A percentile compares a stretch with the other conserved stretches of the same genome.
phyloP scores from a whole-genome alignment of 352 stramenopile species.

The Globisporangium spiculum region DNA sequence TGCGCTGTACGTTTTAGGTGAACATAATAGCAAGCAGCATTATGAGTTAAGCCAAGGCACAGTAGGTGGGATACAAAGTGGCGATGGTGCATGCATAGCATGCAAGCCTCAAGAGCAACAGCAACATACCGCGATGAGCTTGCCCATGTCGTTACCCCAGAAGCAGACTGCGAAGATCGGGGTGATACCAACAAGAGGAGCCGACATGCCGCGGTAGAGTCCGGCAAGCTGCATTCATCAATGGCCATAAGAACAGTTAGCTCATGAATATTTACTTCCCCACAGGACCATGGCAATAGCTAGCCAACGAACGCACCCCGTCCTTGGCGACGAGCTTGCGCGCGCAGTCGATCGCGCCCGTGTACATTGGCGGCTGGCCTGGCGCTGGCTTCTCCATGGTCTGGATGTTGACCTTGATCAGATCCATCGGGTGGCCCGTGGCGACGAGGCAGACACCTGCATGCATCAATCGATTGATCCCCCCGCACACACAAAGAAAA shows the following conservation, averaged over 20 bases:
- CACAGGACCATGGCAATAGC: neutral
- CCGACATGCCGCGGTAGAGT: constrained; percentile 95
- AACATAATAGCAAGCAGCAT: neutral
- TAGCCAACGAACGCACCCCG: constrained; percentile 55
- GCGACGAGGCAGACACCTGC: constrained; percentile 89
- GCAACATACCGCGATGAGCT: constrained; percentile 82
- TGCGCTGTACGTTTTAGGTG: constrained; percentile 37
- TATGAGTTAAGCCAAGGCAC: neutral
- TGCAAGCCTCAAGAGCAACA: neutral
- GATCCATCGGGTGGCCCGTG: constrained; percentile 93
- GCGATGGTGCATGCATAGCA: neutral
- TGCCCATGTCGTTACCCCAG: constrained; percentile 97
- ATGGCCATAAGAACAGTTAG: neutral
- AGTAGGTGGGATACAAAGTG: neutral
- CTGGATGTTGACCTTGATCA: constrained; percentile 96
- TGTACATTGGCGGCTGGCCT: constrained; percentile 68
- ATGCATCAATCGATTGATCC: neutral
- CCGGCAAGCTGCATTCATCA: constrained; percentile 46
- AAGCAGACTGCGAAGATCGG: constrained; percentile 98
- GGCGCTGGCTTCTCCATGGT: constrained; percentile 78
- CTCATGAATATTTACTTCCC: neutral
- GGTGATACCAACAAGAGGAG: constrained; percentile 92
- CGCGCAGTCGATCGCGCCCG: constrained; percentile 88
- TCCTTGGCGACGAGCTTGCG: constrained; percentile 92
- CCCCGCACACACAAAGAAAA: neutral